Conservation (phyloP, 441 rosid genomes). For the Adansonia madagascariensis region DNA sequence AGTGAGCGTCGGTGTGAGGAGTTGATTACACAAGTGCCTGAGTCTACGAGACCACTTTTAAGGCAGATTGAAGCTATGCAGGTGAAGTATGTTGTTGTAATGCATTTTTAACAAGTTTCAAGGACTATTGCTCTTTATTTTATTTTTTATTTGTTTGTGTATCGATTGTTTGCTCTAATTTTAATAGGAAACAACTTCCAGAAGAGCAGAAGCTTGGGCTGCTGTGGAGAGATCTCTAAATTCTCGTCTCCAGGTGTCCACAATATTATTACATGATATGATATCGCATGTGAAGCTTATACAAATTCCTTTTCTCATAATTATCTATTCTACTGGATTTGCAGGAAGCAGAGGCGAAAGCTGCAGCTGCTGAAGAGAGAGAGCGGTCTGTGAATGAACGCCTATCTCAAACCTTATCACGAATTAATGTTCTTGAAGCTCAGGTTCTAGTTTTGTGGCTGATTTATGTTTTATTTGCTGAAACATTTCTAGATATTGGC, state of each 20-base stretch:
- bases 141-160: constrained; percentile 22
- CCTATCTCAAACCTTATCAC: constrained; percentile 88
- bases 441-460: constrained; percentile 58
- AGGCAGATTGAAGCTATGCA: constrained; percentile 99
- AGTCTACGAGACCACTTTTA: constrained; percentile 94
- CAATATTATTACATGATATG: constrained; percentile 26
- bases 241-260: constrained; percentile 81
- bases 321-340: constrained; percentile 31
- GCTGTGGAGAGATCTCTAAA: constrained; percentile 92
- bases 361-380: constrained; percentile 92
- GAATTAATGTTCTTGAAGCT: constrained; percentile 96
- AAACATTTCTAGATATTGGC: constrained; percentile 10
- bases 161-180: constrained; percentile 31
- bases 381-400: constrained; percentile 89
- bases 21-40: constrained; percentile 94
- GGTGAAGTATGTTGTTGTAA: constrained; percentile 47
- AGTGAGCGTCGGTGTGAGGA: constrained; percentile 99
- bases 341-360: constrained; percentile 95
- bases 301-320: constrained; percentile 3
- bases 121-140: constrained; percentile 22
- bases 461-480: constrained; percentile 14
- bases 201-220: constrained; percentile 95
- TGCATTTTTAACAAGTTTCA: constrained; percentile 19
- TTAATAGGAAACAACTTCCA: constrained; percentile 79
- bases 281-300: not conserved